Conservation (phyloP, 1,284 basidiomycete species). For the Coniophora puteana region DNA sequence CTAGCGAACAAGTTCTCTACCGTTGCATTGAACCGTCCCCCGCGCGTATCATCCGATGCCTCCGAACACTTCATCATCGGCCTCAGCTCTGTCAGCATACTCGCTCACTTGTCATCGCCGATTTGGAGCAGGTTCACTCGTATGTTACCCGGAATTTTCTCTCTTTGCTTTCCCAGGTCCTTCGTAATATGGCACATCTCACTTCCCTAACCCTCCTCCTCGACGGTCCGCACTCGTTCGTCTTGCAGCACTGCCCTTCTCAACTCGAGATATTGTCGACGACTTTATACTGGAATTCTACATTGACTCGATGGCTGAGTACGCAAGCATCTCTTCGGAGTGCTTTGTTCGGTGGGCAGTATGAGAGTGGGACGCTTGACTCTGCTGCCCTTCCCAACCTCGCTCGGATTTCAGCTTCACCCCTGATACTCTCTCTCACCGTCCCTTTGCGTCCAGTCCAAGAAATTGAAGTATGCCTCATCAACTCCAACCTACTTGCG, state of each 20-base stretch:
- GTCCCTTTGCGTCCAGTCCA: constrained; percentile 18
- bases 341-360: constrained; percentile 21
- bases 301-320: constrained; percentile 16
- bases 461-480: constrained; percentile 22
- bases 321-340: constrained; percentile 14
- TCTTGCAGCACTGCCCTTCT: constrained; percentile 18
- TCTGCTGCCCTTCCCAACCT: constrained; percentile 14
- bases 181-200: constrained; percentile 16
- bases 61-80: constrained; percentile 7
- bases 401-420: constrained; percentile 20
- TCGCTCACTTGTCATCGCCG: constrained; percentile 7
- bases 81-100: constrained; percentile 7
- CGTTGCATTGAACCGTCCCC: constrained; percentile 4
- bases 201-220: constrained; percentile 20
- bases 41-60: constrained; percentile 8
- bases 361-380: constrained; percentile 10
- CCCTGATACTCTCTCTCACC: constrained; percentile 19
- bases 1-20: constrained; percentile 10
- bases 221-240: constrained; percentile 15
- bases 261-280: constrained; percentile 18
- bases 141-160: constrained; percentile 4
- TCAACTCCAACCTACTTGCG: constrained; percentile 20
- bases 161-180: constrained; percentile 14
- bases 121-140: too few species aligned
- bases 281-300: constrained; percentile 19